These are phyloP conservation scores for Lodderomyces beijingensis DNA, from an alignment of 1,139 yeast species.

Conservation along the genomic window DNA sequence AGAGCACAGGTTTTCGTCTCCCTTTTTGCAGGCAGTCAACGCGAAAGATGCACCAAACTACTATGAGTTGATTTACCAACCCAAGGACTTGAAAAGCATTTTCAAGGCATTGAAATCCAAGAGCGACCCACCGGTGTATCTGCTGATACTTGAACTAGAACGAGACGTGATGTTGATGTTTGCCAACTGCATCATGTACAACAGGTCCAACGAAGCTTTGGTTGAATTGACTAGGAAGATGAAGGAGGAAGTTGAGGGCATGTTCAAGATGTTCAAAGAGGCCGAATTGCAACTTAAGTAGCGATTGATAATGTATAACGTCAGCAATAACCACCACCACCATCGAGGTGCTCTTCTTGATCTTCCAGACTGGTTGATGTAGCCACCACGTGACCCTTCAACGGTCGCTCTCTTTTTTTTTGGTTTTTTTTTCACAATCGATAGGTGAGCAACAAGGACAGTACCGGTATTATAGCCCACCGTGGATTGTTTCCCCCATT, in stretches of 20 bases:
- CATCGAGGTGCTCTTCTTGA: no score
- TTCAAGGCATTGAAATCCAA: slow-evolving; percentile 50
- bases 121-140: slow-evolving; percentile 38
- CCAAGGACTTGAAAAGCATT: slow-evolving; percentile 65
- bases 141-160: slow-evolving; percentile 58
- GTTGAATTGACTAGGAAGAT: slow-evolving; percentile 62
- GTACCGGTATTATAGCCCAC: no score
- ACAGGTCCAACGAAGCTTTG: slow-evolving; percentile 61
- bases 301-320: no score
- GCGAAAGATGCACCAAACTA: slow-evolving; percentile 68
- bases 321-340: no score
- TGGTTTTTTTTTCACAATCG: no score
- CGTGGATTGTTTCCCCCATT: no score
- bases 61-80: slow-evolving; percentile 54
- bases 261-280: slow-evolving; percentile 49
- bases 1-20: slow-evolving; percentile 71
- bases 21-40: slow-evolving; percentile 67
- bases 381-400: no score
- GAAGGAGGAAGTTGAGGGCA: slow-evolving; percentile 52
- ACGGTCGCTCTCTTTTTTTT: no score
- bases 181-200: slow-evolving; percentile 82
- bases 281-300: slow-evolving; percentile 23
- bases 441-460: no score
- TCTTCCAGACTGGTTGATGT: no score
- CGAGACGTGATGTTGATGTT: slow-evolving; percentile 72